Conservation (phyloP, 805 yeast genomes). For the Starmerella stellata region DNA sequence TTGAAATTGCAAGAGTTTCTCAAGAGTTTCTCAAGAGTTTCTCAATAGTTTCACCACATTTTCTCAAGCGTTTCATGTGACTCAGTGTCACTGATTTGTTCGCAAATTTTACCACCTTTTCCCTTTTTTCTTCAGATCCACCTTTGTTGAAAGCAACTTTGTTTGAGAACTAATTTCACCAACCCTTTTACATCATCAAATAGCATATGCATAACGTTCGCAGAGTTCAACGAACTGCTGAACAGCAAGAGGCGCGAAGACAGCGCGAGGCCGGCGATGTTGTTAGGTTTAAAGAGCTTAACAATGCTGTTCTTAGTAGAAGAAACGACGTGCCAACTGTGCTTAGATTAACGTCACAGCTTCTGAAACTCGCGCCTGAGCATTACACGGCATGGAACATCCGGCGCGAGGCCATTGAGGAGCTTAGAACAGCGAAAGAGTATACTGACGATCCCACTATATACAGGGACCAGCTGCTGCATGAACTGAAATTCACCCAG, state of each 20-base stretch:
- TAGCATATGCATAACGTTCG: slow-evolving; percentile 54
- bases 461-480: slow-evolving; percentile 22
- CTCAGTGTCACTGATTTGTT: no score
- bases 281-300: slow-evolving; percentile 33
- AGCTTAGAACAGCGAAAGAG: slow-evolving; percentile 2
- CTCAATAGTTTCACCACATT: no score
- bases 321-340: slow-evolving; percentile 26
- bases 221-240: slow-evolving; percentile 38
- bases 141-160: no score
- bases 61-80: no score
- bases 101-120: no score
- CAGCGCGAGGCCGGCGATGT: slow-evolving; percentile 47
- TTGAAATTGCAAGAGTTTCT: no score
- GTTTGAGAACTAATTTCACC: no score
- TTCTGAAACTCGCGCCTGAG: slow-evolving; percentile 63
- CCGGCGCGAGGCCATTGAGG: slow-evolving; percentile 40
- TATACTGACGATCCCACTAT: not conserved
- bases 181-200: not conserved
- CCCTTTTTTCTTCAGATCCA: no score
- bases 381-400: slow-evolving; percentile 80
- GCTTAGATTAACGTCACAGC: slow-evolving; percentile 30
- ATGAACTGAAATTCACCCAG: slow-evolving; percentile 47
- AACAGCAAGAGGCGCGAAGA: slow-evolving; percentile 34
- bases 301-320: slow-evolving; percentile 25
- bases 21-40: no score